phyloP scores from a whole-genome alignment of 2,329 filamentous ascomycete genomes.

The Fusarium sp. region DNA sequence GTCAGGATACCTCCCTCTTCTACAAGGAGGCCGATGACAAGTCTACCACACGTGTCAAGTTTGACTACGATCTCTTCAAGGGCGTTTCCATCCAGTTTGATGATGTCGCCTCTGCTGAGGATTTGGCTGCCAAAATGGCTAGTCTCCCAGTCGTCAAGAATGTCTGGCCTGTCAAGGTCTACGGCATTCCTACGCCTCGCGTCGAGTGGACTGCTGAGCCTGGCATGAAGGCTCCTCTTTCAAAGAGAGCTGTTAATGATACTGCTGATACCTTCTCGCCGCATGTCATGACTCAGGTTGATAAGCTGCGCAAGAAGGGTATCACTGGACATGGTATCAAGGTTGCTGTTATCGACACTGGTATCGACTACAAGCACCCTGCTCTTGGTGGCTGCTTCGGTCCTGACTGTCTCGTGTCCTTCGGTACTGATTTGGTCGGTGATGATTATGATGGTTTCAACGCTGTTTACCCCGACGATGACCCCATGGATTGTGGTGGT shows the following conservation, averaged over 20 bases:
- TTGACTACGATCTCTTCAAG: slow-evolving; percentile 65
- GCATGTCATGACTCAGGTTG: slow-evolving; percentile 67
- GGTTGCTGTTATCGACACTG: slow-evolving; percentile 65
- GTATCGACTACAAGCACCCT: slow-evolving; percentile 71
- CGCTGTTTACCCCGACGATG: slow-evolving; percentile 57
- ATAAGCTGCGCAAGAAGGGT: slow-evolving; percentile 63
- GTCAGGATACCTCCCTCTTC: slow-evolving; percentile 54
- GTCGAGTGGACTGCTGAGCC: slow-evolving; percentile 47
- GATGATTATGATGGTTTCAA: slow-evolving; percentile 59
- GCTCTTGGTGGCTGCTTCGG: slow-evolving; percentile 74
- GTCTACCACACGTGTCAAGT: slow-evolving; percentile 54
- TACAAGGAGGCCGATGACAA: slow-evolving; percentile 16
- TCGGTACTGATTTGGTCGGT: slow-evolving; percentile 68
- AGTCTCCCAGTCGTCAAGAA: slow-evolving; percentile 59
- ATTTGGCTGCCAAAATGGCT: slow-evolving; percentile 57
- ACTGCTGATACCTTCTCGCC: slow-evolving; percentile 57
- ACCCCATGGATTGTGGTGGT: slow-evolving; percentile 67
- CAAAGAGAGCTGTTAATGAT: slow-evolving; percentile 14
- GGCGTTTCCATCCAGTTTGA: slow-evolving; percentile 65
- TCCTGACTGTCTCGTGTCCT: slow-evolving; percentile 65
- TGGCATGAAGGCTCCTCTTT: slow-evolving; percentile 27
- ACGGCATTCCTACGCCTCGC: slow-evolving; percentile 58
- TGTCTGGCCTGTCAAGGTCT: slow-evolving; percentile 61
- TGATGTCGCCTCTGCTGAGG: slow-evolving; percentile 57
- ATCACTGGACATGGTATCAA: slow-evolving; percentile 64